Evolutionary conservation across 2,329 filamentous ascomycete genomes (phyloP).

Genomic region (Thelonectria discophora): DNA sequence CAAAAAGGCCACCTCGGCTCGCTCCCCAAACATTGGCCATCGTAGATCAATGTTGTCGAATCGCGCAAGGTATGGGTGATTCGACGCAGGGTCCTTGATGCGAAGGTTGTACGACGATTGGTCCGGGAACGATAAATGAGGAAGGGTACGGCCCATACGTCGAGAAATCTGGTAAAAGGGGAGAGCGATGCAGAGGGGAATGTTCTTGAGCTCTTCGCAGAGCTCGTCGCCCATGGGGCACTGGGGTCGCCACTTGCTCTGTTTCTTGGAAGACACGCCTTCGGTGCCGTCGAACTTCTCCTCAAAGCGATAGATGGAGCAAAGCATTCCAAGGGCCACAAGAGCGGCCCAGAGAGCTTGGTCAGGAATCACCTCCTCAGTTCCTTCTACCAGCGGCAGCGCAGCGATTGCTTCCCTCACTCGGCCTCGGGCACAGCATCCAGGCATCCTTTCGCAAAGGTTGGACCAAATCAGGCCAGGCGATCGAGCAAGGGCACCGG

Average conservation of each 20-base stretch:
- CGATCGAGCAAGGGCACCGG: constrained; percentile 54
- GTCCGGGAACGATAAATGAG: constrained; percentile 62
- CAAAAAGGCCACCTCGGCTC: constrained; percentile 60
- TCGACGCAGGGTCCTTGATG: constrained; percentile 58
- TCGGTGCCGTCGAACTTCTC: constrained; percentile 62
- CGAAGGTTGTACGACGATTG: constrained; percentile 64
- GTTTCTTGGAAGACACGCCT: constrained; percentile 51
- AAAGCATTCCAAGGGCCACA: constrained; percentile 61
- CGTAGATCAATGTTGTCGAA: constrained; percentile 63
- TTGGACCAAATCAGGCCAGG: constrained; percentile 65
- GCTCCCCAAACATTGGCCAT: constrained; percentile 64
- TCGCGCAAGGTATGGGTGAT: constrained; percentile 58
- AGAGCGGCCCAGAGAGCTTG: constrained; percentile 62
- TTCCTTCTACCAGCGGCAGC: constrained; percentile 59
- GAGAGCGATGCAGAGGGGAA: constrained; percentile 58
- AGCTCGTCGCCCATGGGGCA: constrained; percentile 60
- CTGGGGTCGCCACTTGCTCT: constrained; percentile 45
- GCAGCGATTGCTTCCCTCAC: constrained; percentile 59
- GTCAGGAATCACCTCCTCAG: constrained; percentile 59
- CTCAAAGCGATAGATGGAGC: constrained; percentile 63
- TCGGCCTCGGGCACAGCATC: constrained; percentile 59
- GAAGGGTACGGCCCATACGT: constrained; percentile 61
- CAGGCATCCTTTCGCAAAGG: constrained; percentile 62
- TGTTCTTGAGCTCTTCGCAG: constrained; percentile 58
- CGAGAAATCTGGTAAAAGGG: constrained; percentile 61